These are phyloP conservation scores for Tephrocybe sp. DNA, from an alignment of 768 basidiomycete species.

Conservation along the genomic window DNA sequence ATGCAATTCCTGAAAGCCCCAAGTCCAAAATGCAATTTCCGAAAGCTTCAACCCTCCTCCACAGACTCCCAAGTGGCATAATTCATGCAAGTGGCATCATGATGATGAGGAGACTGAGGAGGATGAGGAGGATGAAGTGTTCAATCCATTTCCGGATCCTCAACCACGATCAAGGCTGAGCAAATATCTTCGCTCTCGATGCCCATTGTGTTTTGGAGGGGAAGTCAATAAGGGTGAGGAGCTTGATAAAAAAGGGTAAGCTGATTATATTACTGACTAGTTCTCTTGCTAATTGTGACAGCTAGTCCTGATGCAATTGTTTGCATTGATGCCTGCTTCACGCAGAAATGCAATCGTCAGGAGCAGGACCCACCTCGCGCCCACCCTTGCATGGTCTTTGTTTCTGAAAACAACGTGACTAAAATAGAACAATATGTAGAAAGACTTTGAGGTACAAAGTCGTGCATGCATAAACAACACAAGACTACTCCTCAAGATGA, in stretches of 20 bases:
- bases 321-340: constrained; percentile 17
- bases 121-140: not conserved
- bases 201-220: constrained; percentile 17
- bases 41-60: too few species aligned
- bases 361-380: not conserved
- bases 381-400: not conserved
- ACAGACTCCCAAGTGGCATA: too few species aligned
- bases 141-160: constrained; percentile 6
- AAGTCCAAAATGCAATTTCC: too few species aligned
- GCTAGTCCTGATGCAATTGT: constrained; percentile 8
- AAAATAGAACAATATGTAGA: not conserved
- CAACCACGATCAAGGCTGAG: constrained; percentile 6
- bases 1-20: too few species aligned
- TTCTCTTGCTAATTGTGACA: not conserved
- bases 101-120: not conserved
- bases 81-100: not conserved
- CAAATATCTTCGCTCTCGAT: constrained; percentile 17
- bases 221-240: not conserved
- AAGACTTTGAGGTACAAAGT: not conserved
- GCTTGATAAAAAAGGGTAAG: not conserved
- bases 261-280: not conserved
- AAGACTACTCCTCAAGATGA: not conserved
- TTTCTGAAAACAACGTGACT: not conserved
- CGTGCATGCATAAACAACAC: not conserved
- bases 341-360: constrained; percentile 7